phyloP scores from a whole-genome alignment of 169 alveolate species.

The Perkinsus marinus region DNA sequence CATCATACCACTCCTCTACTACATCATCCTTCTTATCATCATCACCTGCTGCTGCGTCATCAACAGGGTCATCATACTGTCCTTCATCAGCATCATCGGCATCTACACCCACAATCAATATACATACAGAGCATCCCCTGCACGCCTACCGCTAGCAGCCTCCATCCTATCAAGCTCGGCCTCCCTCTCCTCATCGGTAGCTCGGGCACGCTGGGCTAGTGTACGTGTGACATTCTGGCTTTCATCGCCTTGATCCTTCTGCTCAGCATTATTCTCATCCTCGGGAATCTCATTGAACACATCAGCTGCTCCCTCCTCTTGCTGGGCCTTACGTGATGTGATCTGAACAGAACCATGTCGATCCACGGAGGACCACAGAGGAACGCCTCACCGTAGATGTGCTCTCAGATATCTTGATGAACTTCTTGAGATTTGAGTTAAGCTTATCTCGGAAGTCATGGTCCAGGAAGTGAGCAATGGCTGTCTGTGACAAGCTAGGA shows the following conservation, averaged over 20 bases:
- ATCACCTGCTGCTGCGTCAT: constrained; percentile 33
- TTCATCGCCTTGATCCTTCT: constrained; percentile 14
- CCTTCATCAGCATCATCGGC: constrained; percentile 11
- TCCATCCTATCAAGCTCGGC: constrained; percentile 1
- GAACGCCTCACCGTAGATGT: background rate
- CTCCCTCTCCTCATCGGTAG: background rate
- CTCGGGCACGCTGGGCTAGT: background rate
- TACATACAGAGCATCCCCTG: background rate
- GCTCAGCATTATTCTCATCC: constrained; percentile 42
- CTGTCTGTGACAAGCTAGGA: background rate
- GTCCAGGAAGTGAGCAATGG: background rate
- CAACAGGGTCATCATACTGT: constrained; percentile 9
- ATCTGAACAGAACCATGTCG: background rate
- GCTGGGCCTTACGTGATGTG: background rate
- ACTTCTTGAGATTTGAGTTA: background rate
- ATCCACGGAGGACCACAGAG: background rate
- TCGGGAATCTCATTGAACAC: constrained; percentile 31
- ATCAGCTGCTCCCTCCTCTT: constrained; percentile 18
- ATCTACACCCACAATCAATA: background rate
- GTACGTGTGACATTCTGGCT: background rate
- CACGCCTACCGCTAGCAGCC: background rate
- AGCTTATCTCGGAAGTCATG: background rate
- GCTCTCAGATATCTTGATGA: background rate
- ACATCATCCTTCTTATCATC: constrained; percentile 12
- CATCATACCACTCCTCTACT: background rate